Base-by-base conservation (phyloP, 345 rosid genomes). In the Brassica cretica region DNA sequence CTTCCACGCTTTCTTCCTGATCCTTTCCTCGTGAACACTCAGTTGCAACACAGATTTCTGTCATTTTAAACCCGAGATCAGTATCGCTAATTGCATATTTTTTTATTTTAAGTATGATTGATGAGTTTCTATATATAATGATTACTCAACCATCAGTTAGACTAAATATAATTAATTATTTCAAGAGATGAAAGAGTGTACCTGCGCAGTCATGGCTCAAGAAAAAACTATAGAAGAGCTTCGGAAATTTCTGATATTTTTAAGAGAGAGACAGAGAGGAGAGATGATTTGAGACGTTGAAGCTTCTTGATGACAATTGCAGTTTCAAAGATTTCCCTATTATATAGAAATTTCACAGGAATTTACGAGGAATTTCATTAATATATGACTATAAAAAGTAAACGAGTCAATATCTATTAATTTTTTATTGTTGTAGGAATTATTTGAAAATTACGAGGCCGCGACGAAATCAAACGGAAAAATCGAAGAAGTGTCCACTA, bases 1-100 rank as follows among this genome's bases (percentile, higher is more conserved):
- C 61, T 69, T 79, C 82, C 85, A 72, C 15, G 44, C 93, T 83
- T 90, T 92, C 71, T 74, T 80, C 77, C 78, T 92, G 66, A n/a
- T 74, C 71, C 74, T 88, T 3, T 82, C 82, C 16, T 83, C 88
- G 35, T 71, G 79, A 1, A 84, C 2, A 0, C 74, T 82, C 79
- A 91, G 29, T 84, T 85, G 86, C 78, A 91, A 53, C 39, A 88
- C 87, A 5, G 86, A 74, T 86, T 88, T 89, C 93, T 91, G 91
- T 29, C 41, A 44, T 35, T 64, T 55, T 0, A 5, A 75, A 68
- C 3, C 24, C 1, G 6, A 41, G 35, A 60, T 67, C 4, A 64
- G 49, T 64, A 64, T 33, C 4, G 19, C 24, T 68, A 66, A 15
- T 58, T 74, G 37, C 5, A 7, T 10, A 56, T 5, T 25, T 7